Percentiles rank a stretch among this genome's conserved stretches.
Conservation (phyloP, 169 alveolate species). For the Eimeria brunetti region DNA sequence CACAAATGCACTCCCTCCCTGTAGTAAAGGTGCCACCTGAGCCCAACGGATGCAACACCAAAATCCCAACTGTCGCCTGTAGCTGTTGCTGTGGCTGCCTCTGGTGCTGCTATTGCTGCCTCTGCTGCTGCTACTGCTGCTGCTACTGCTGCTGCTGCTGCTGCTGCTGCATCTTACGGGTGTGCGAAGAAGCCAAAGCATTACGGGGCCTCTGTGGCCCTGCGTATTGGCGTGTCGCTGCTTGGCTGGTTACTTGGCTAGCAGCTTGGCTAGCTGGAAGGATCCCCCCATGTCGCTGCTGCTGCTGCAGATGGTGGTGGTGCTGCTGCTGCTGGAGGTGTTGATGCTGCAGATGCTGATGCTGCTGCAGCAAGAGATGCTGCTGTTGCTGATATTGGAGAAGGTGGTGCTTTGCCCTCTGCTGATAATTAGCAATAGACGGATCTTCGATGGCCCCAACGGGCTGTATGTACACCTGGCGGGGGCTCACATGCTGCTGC, state of each 20-base stretch:
- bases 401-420: constrained; percentile 29
- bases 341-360: constrained; percentile 16
- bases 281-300: neutral
- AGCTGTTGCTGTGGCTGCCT: neutral
- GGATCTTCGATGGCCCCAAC: constrained; percentile 1
- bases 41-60: neutral
- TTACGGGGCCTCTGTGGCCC: constrained; percentile 29
- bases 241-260: constrained; percentile 32
- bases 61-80: neutral
- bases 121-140: neutral
- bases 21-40: constrained; percentile 14
- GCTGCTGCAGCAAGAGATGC: constrained; percentile 44
- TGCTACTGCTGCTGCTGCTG: neutral
- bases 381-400: constrained; percentile 37
- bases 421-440: constrained; percentile 5
- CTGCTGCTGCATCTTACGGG: constrained; percentile 28
- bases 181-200: constrained; percentile 20
- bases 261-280: constrained; percentile 35
- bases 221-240: constrained; percentile 2
- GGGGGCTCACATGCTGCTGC: constrained; percentile 50
- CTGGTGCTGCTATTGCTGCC: neutral
- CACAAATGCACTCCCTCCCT: constrained; percentile 32
- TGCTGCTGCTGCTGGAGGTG: constrained; percentile 14
- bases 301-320: neutral
- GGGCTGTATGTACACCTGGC: constrained; percentile 44